Percentiles rank a stretch among this genome's conserved stretches.
phyloP scores from a whole-genome alignment of 192 early-diverging fungal species.

The Chytriomyces sp. region DNA sequence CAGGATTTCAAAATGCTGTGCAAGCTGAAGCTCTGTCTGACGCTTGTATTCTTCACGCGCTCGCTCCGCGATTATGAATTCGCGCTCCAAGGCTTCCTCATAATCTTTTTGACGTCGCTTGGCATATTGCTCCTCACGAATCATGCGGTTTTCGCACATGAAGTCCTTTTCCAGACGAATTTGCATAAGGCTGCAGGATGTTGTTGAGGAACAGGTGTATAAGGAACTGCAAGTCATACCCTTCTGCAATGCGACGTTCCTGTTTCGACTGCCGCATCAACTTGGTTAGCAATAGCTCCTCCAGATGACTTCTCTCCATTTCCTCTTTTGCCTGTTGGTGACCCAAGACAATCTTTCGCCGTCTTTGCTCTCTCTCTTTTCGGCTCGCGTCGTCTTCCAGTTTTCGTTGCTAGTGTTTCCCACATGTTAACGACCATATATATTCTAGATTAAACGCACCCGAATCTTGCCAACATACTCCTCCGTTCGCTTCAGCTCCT shows the following conservation, averaged over 20 bases:
- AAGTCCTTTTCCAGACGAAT: constrained; percentile 61
- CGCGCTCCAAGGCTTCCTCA: constrained; percentile 54
- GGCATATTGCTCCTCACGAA: constrained; percentile 58
- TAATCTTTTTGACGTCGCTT: constrained; percentile 58
- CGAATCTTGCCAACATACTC: constrained; percentile 52
- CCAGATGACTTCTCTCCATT: constrained; percentile 43
- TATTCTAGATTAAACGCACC: constrained; percentile 26
- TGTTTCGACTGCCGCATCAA: constrained; percentile 62
- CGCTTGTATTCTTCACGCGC: constrained; percentile 48
- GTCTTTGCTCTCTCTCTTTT: constrained; percentile 54
- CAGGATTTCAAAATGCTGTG: constrained; percentile 57
- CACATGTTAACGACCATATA: neutral
- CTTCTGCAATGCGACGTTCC: constrained; percentile 62
- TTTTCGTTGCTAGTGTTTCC: constrained; percentile 44
- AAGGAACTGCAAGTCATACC: constrained; percentile 29
- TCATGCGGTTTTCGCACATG: constrained; percentile 54
- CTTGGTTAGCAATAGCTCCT: constrained; percentile 49
- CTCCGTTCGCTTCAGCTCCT: constrained; percentile 29
- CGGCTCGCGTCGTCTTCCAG: constrained; percentile 50
- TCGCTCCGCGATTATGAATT: constrained; percentile 43
- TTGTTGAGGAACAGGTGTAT: neutral
- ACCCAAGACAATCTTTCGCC: constrained; percentile 52
- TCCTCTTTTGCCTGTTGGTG: constrained; percentile 53
- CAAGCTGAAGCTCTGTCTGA: constrained; percentile 44
- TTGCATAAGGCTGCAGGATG: constrained; percentile 44